Evolutionary conservation across 2,329 filamentous ascomycete genomes (phyloP).

Genomic region (Claviceps quebecensis): DNA sequence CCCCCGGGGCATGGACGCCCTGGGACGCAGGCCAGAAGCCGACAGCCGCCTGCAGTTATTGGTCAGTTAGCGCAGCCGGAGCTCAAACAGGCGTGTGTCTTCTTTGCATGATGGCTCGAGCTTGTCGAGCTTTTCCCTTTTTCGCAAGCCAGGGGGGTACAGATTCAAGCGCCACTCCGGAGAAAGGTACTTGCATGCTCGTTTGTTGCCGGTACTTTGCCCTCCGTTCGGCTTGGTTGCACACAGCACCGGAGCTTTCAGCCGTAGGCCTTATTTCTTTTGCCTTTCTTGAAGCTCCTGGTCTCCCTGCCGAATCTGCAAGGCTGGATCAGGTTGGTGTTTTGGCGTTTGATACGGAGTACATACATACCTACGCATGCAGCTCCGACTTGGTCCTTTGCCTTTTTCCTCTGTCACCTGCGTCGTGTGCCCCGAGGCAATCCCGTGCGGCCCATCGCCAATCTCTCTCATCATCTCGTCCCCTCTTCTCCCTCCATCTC

Average conservation of each 20-base stretch:
- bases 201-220: neutral
- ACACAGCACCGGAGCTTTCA: neutral
- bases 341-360: slow-evolving; percentile 1
- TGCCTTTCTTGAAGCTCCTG: neutral
- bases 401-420: neutral
- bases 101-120: slow-evolving; percentile 2
- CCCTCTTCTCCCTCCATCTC: neutral
- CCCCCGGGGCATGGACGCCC: neutral
- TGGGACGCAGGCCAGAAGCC: neutral
- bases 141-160: neutral
- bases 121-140: neutral
- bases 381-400: neutral
- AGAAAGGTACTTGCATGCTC: neutral
- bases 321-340: slow-evolving; percentile 1
- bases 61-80: neutral
- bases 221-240: no score
- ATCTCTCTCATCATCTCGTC: neutral
- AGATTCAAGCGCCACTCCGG: neutral
- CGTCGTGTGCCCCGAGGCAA: neutral
- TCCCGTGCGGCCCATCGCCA: neutral
- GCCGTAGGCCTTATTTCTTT: neutral
- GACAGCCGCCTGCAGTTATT: neutral
- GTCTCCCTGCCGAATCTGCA: neutral
- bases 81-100: slow-evolving; percentile 2
- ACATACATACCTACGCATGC: neutral